Evolutionary conservation across 495 filamentous ascomycete genomes (phyloP).

Genomic region (Penicillium paradoxum): DNA sequence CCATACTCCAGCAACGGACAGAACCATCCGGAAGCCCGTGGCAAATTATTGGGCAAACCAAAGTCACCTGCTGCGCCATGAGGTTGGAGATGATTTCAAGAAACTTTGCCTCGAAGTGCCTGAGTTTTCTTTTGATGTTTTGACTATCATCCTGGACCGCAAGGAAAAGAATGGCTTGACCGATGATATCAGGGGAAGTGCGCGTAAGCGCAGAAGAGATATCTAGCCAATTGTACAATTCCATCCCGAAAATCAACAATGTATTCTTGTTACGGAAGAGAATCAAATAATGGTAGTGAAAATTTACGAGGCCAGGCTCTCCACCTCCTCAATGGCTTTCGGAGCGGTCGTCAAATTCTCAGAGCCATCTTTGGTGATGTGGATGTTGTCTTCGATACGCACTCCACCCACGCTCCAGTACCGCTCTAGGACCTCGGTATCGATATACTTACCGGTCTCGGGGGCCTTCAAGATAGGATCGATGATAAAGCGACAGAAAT

Average conservation of each 20-base stretch:
- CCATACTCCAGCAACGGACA: conserved; percentile 64
- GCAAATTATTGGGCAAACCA: conserved; percentile 87
- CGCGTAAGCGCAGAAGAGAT: conserved; percentile 31
- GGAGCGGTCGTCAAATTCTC: conserved; percentile 75
- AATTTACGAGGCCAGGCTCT: conserved; percentile 39
- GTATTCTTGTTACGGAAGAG: background rate
- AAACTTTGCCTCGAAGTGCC: conserved; percentile 82
- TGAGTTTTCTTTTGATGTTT: conserved; percentile 87
- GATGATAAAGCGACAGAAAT: conserved; percentile 93
- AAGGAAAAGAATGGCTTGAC: conserved; percentile 50
- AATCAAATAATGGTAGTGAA: too few species aligned
- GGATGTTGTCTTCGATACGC: conserved; percentile 68
- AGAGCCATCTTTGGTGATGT: conserved; percentile 70
- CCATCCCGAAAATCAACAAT: background rate
- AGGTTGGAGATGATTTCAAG: conserved; percentile 78
- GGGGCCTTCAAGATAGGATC: conserved; percentile 70
- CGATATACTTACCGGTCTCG: conserved; percentile 66
- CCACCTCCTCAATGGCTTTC: conserved; percentile 70
- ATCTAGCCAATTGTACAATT: conserved; percentile 14
- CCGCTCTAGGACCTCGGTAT: conserved; percentile 63
- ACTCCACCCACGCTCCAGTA: conserved; percentile 93
- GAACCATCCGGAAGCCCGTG: conserved; percentile 71
- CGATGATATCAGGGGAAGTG: conserved; percentile 29
- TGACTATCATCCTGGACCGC: conserved; percentile 61
- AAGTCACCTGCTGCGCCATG: conserved; percentile 72